phyloP scores from a whole-genome alignment of 352 stramenopile genomes.

The Phytophthora hybrid region DNA sequence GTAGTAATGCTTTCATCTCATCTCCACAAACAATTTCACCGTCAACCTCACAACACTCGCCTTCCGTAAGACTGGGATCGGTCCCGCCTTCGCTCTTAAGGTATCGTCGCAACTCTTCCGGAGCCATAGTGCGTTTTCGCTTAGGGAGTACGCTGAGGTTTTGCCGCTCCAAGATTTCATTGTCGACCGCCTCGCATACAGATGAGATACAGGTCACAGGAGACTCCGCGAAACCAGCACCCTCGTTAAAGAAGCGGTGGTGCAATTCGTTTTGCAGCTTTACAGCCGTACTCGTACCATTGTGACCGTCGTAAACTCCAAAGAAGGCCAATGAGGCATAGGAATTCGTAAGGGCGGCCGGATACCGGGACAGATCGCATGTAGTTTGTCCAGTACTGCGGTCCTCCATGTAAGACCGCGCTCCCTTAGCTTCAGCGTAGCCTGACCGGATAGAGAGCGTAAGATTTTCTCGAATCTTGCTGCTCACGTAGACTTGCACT shows the following conservation, averaged over 20 bases:
- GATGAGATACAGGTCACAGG: slow-evolving; percentile 61
- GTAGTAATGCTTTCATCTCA: slow-evolving; percentile 59
- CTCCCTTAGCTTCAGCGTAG: slow-evolving; percentile 87
- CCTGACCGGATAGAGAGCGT: slow-evolving; percentile 74
- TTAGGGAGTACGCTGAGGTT: slow-evolving; percentile 74
- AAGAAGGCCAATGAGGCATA: slow-evolving; percentile 81
- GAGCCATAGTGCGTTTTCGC: slow-evolving; percentile 65
- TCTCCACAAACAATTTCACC: slow-evolving; percentile 45
- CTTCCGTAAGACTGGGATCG: slow-evolving; percentile 34
- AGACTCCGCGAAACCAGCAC: slow-evolving; percentile 54
- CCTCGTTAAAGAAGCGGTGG: slow-evolving; percentile 72
- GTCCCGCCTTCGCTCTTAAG: slow-evolving; percentile 14
- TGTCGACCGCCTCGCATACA: slow-evolving; percentile 70
- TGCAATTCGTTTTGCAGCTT: slow-evolving; percentile 85
- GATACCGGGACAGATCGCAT: slow-evolving; percentile 57
- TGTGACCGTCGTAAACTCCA: slow-evolving; percentile 91
- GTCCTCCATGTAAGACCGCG: slow-evolving; percentile 91
- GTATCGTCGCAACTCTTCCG: slow-evolving; percentile 45
- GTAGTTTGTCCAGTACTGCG: slow-evolving; percentile 63
- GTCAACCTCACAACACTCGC: slow-evolving; percentile 55
- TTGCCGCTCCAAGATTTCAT: slow-evolving; percentile 82
- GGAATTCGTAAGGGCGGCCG: slow-evolving; percentile 33
- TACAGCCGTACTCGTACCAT: slow-evolving; percentile 81
- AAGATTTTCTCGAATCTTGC: slow-evolving; percentile 87
- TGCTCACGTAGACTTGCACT: slow-evolving; percentile 90